Conservation (phyloP, 2,329 filamentous ascomycete species). For the Aspergillus terreus region DNA sequence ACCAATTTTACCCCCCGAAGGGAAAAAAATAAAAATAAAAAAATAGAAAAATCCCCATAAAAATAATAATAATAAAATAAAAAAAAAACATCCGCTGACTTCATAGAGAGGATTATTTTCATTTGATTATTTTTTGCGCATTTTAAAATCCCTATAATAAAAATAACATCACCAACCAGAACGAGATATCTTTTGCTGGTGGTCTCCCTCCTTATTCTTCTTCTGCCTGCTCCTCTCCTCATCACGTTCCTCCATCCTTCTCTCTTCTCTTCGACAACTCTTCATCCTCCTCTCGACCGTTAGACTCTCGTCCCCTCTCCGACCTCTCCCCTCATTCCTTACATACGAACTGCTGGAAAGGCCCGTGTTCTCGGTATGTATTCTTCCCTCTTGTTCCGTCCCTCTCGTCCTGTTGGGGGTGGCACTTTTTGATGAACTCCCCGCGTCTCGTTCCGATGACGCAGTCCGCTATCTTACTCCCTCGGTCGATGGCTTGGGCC, state of each 20-base stretch:
- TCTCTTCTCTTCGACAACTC: not conserved
- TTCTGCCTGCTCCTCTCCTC: not conserved
- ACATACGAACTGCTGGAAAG: not conserved
- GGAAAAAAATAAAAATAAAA: too few relatives aligned
- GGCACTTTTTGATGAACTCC: not conserved
- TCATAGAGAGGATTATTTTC: too few relatives aligned
- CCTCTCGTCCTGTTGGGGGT: not conserved
- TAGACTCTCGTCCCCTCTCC: not conserved
- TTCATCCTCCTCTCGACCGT: not conserved
- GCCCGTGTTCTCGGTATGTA: not conserved
- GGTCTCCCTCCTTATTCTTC: not conserved
- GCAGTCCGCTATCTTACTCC: constrained; percentile 2
- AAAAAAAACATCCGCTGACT: too few relatives aligned
- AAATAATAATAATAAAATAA: too few relatives aligned
- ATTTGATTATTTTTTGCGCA: too few relatives aligned
- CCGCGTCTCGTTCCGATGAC: constrained; percentile 10
- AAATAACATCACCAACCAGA: too few relatives aligned
- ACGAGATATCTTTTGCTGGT: too few relatives aligned
- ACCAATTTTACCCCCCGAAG: too few relatives aligned
- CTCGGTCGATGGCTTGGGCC: not conserved
- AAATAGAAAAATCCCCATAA: too few relatives aligned
- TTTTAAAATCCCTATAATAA: too few relatives aligned
- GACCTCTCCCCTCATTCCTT: constrained; percentile 1
- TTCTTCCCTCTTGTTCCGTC: not conserved
- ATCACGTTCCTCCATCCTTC: not conserved